phyloP scores from a whole-genome alignment of 208 protist genomes.

The Phytomonas francai region DNA sequence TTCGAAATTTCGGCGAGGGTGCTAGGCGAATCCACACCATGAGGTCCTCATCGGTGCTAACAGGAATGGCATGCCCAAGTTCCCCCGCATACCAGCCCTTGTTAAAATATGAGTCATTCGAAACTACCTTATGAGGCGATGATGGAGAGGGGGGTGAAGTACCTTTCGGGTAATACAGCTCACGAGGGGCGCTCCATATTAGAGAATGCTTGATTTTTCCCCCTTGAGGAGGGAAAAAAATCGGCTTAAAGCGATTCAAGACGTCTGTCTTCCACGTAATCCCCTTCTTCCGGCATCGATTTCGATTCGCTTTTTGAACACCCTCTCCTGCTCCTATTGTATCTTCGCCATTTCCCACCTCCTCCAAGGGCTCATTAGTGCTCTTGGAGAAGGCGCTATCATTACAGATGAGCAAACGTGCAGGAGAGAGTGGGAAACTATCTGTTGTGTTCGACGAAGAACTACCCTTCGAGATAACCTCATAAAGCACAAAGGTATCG shows the following conservation, averaged over 20 bases:
- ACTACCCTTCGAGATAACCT: background rate
- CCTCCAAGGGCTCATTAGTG: conserved; percentile 46
- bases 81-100: conserved; percentile 85
- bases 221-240: conserved; percentile 21
- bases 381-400: conserved; percentile 59
- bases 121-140: conserved; percentile 14
- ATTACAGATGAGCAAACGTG: conserved; percentile 53
- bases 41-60: conserved; percentile 93
- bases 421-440: background rate
- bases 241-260: conserved; percentile 74
- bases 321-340: background rate
- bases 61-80: conserved; percentile 70
- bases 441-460: background rate
- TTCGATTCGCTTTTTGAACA: conserved; percentile 6
- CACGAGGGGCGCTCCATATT: conserved; percentile 50
- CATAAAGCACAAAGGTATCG: conserved; percentile 85
- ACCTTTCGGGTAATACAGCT: conserved; percentile 21
- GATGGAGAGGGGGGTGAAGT: background rate
- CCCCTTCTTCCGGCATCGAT: conserved; percentile 77
- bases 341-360: background rate
- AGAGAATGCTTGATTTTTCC: conserved; percentile 3
- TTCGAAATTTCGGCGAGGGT: conserved; percentile 94
- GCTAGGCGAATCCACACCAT: conserved; percentile 98
- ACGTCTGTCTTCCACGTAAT: conserved; percentile 93
- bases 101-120: conserved; percentile 68